Evolutionary conservation across 352 stramenopile species (phyloP), one percentile per base, ranked within the genome.

Genomic region (Thraustochytrium aureum): DNA sequence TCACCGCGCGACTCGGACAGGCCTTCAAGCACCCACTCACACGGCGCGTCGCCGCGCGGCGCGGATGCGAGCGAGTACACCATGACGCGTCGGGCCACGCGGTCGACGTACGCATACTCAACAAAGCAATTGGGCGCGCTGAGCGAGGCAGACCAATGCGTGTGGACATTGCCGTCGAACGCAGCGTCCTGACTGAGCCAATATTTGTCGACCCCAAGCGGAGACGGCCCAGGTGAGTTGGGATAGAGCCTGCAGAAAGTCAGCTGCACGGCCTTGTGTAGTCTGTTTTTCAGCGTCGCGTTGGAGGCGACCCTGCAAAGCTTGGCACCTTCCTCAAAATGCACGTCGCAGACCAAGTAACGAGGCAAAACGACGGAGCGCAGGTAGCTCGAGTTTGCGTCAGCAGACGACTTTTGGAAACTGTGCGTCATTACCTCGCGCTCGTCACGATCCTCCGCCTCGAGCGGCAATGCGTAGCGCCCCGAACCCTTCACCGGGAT

Each of bases 301-400:
- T 50, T 65, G 4, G 69, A 79, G 12, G 69, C 43, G 30, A 79
- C 33, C 22, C 39, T n/a, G 10, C 32, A 41, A 54, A 67, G 37
- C 37, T 74, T 74, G 22, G 17, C 43, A 22, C 69, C 69, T 54
- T 79, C 69, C 33, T 79, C 50, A 73, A 79, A 79, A 35, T 79
- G 47, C 12, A 79, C 38, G 41, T 79, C 59, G 20, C 59, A 10
- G 37, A 79, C 10, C 33, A 64, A n/a, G 35, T 26, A 64, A 17
- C 10, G 10, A 14, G 56, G 56, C 56, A 64, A 26, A 22, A 26
- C 17, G 17, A 56, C 17, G 17, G 47, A 17, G 47, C 47, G 17
- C 17, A 17, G 26, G 26, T 56, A 56, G 47, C 47, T 56, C 17
- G 17, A 22, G 26, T 26, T 26, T 56, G 47, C 26, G 47, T 56